A percentile compares a stretch with the other conserved stretches of the same genome.
Conservation (phyloP, 1,139 yeast genomes). For the Nakaseomyces kungkrabaensis region DNA sequence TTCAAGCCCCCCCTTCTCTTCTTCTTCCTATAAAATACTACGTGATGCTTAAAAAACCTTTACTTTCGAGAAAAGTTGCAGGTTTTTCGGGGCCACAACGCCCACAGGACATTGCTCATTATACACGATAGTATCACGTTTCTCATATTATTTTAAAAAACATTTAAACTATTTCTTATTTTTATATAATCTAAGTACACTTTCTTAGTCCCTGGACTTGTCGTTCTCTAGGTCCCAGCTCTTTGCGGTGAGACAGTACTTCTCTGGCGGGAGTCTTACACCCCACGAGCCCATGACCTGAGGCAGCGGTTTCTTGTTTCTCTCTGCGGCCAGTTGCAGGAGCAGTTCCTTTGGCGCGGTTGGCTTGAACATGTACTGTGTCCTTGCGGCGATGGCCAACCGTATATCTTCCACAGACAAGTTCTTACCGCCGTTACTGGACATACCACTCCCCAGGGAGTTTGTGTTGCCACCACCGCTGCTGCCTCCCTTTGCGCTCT, state of each 20-base stretch:
- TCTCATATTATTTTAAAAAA: too few relatives aligned
- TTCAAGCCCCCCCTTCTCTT: too few relatives aligned
- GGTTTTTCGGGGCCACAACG: too few relatives aligned
- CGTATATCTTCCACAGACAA: conserved; percentile 82
- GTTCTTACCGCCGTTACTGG: conserved; percentile 27
- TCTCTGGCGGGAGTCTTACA: conserved; percentile 90
- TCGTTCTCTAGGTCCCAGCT: conserved; percentile 22
- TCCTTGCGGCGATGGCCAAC: conserved; percentile 85
- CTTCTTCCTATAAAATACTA: too few relatives aligned
- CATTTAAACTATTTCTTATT: too few relatives aligned
- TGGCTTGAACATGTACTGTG: conserved; percentile 91
- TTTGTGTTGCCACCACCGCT: conserved; percentile 3
- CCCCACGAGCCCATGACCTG: conserved; percentile 92
- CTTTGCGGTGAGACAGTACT: conserved; percentile 71
- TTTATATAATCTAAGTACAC: not conserved
- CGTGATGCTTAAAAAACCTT: too few relatives aligned
- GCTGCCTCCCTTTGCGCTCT: conserved; percentile 12
- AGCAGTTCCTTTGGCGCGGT: conserved; percentile 81
- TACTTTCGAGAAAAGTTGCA: too few relatives aligned
- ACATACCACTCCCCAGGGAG: conserved; percentile 3
- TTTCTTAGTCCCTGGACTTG: not conserved
- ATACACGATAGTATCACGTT: too few relatives aligned
- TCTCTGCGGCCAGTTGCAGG: conserved; percentile 82
- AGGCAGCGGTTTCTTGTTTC: conserved; percentile 83
- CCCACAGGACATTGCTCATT: too few relatives aligned